Evolutionary conservation across 2,329 filamentous ascomycete species (phyloP).

Genomic region (Chrysoporthe cubensis): DNA sequence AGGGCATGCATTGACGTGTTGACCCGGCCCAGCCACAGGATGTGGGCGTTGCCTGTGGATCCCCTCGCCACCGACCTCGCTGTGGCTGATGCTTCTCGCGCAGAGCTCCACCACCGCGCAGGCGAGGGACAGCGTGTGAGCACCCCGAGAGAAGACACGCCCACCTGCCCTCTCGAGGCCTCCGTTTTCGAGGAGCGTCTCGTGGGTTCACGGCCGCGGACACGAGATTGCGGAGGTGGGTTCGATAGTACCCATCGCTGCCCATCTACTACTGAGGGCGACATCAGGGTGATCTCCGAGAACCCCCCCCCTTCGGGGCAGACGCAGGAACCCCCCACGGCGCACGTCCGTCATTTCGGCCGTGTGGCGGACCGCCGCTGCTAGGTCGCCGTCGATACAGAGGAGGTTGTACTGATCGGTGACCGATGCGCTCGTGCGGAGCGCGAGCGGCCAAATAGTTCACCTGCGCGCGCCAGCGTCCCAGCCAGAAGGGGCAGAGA

Average conservation of each 20-base stretch:
- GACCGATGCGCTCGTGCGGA: not conserved
- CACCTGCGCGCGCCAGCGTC: not conserved
- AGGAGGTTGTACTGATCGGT: not conserved
- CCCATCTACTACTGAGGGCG: too few relatives aligned
- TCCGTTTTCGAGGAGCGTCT: not conserved
- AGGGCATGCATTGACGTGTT: conserved; percentile 2
- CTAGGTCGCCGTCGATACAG: not conserved
- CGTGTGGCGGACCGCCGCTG: not conserved
- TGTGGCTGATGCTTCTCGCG: not conserved
- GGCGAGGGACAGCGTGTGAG: conserved; percentile 6
- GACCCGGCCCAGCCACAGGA: not conserved
- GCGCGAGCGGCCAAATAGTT: not conserved
- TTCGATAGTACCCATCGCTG: not conserved
- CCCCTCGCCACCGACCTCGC: not conserved
- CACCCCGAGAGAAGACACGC: not conserved
- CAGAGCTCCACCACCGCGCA: not conserved
- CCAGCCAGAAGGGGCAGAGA: not conserved
- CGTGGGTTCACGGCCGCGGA: not conserved
- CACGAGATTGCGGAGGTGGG: not conserved
- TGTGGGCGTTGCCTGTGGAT: not conserved
- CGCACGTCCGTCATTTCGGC: conserved; percentile 10
- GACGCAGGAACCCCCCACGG: not conserved
- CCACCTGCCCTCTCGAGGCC: not conserved
- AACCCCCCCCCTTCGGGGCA: too few relatives aligned
- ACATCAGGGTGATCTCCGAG: not conserved